These are phyloP conservation scores for Plasmodium adleri DNA, from an alignment of 169 alveolate genomes.

Conservation along the genomic window DNA sequence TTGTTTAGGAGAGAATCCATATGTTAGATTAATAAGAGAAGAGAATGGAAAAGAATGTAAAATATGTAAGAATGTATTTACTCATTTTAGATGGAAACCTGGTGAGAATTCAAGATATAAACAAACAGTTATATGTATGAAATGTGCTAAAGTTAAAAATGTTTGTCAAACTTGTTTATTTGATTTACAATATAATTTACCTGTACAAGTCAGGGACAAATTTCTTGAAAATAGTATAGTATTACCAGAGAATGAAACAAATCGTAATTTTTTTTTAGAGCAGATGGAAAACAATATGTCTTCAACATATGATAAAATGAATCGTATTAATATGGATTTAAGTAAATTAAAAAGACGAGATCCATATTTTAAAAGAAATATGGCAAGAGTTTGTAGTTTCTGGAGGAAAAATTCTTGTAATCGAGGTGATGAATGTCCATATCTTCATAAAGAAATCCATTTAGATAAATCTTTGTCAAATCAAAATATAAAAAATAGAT, in stretches of 20 bases:
- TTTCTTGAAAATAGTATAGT: constrained; percentile 79
- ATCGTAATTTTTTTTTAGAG: constrained; percentile 82
- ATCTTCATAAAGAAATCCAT: constrained; percentile 85
- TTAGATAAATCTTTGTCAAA: constrained; percentile 81
- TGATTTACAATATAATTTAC: constrained; percentile 98
- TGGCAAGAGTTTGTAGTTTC: constrained; percentile 95
- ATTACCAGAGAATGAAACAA: constrained; percentile 85
- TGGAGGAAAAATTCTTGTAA: constrained; percentile 94
- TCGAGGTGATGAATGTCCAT: constrained; percentile 96
- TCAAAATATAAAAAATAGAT: constrained; percentile 83
- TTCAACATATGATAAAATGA: constrained; percentile 45
- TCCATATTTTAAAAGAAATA: constrained; percentile 93
- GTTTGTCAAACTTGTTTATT: constrained; percentile 98
- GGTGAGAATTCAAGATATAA: constrained; percentile 95
- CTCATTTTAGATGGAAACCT: constrained; percentile 98
- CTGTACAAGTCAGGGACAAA: constrained; percentile 96
- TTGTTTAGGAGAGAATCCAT: constrained; percentile 98
- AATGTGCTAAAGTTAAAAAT: constrained; percentile 98
- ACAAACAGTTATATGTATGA: constrained; percentile 97
- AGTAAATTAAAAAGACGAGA: constrained; percentile 87
- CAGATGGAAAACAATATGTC: constrained; percentile 79
- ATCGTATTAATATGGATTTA: constrained; percentile 71
- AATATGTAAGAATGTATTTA: constrained; percentile 97
- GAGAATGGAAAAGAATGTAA: constrained; percentile 96
- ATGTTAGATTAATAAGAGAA: constrained; percentile 96